Conservation (phyloP, 2,329 filamentous ascomycete species). For the Diaporthe humulicola region DNA sequence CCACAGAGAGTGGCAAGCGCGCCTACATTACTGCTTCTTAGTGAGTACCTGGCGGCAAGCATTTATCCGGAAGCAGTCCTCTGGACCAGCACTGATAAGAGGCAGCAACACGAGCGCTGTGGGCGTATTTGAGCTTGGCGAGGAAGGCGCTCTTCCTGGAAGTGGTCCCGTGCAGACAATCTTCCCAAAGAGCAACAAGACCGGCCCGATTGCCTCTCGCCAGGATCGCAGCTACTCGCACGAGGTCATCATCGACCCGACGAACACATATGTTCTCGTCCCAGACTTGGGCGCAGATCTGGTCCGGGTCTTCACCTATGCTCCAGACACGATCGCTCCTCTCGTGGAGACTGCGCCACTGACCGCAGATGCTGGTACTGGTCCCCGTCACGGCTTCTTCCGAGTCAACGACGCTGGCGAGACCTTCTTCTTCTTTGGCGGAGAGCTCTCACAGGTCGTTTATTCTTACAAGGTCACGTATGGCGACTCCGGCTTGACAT, state of each 20-base stretch:
- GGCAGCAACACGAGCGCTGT: constrained; percentile 15
- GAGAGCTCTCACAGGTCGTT: constrained; percentile 42
- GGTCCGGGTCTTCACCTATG: constrained; percentile 64
- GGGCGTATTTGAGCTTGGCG: constrained; percentile 35
- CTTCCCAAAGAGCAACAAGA: constrained; percentile 43
- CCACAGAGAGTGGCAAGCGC: constrained; percentile 39
- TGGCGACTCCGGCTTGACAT: constrained; percentile 40
- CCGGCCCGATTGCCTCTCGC: constrained; percentile 56
- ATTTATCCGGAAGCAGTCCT: neutral
- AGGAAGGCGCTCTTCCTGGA: constrained; percentile 40
- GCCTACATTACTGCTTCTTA: constrained; percentile 42
- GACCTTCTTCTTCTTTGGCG: constrained; percentile 42
- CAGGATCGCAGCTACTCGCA: constrained; percentile 74
- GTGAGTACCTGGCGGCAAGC: constrained; percentile 33
- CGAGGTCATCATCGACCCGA: constrained; percentile 74
- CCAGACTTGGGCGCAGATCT: constrained; percentile 77
- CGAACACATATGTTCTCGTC: constrained; percentile 70
- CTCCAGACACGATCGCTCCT: constrained; percentile 38
- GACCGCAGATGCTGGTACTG: constrained; percentile 38
- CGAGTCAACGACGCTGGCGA: constrained; percentile 39
- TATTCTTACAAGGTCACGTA: constrained; percentile 44
- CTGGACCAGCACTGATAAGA: neutral
- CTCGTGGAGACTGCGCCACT: constrained; percentile 40
- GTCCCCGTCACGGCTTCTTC: constrained; percentile 43
- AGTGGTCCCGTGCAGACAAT: constrained; percentile 40